Base-by-base conservation (phyloP, 163 green algal genomes). In the Prototheca cutis region DNA sequence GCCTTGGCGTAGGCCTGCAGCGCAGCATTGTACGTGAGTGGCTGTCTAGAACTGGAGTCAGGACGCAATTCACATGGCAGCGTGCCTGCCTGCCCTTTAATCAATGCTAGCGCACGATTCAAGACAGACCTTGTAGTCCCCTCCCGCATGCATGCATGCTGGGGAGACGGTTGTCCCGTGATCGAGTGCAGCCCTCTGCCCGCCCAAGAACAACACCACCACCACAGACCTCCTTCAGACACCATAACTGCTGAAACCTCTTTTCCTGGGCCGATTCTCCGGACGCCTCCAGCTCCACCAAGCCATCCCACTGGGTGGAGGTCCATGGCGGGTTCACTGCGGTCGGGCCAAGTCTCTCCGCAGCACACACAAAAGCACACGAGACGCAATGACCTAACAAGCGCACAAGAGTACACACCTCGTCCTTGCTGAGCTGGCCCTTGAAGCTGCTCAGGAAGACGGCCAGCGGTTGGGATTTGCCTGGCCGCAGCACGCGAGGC, bases 151-250 rank as follows among this genome's bases (percentile, higher is more conserved):
- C n/a, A n/a, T n/a, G n/a, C n/a, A n/a, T n/a, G n/a, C n/a, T n/a
- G n/a, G n/a, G n/a, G n/a, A n/a, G n/a, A n/a, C n/a, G n/a, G n/a
- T n/a, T n/a, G n/a, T n/a, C n/a, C n/a, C n/a, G 28, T 10, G 6
- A 0, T 40, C 27, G 53, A 28, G 6, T 15, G 27, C 10, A 21
- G 13, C 36, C 36, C 13, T 45, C 13, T 45, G 36, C 36, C 13
- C 36, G 36, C 13, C 36, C 36, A 45, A 21, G 25, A 51, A 19
- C 10, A 51, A 51, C 10, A 27, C 17, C 42, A 7, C 13, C 10
- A 51, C 10, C 42, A 17, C 45, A 7, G 34, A 76, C 73, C 67
- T 86, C 79, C 55, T 86, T 87, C 47, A 84, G 59, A 53, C 70
- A 75, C 79, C 79, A 87, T 28, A 73, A 58, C 34, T 62, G 55